A percentile compares a stretch with the other conserved stretches of the same genome.
Conservation (phyloP, 1,284 basidiomycete genomes). For the Rhodotorula sp. region DNA sequence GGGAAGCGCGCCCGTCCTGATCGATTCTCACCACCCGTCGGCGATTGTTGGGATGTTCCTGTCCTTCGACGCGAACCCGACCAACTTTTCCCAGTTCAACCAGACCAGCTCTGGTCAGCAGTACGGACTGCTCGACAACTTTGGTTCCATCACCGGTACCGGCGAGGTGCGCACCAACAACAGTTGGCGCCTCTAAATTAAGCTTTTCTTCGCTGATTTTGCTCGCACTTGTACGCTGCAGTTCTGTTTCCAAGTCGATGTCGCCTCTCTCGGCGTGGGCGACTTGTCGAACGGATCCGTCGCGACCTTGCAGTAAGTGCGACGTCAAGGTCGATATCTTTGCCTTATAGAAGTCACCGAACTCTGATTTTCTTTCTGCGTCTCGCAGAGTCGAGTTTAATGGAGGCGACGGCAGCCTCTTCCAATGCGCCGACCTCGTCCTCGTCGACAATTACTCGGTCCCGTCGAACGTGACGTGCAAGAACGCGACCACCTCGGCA, state of each 20-base stretch:
- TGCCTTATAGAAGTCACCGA: too few species aligned
- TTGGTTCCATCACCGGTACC: constrained; percentile 40
- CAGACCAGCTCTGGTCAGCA: constrained; percentile 45
- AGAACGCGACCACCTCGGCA: constrained; percentile 42
- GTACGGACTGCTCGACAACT: constrained; percentile 25
- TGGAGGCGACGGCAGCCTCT: constrained; percentile 60
- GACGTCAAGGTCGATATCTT: constrained; percentile 25
- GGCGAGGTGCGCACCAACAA: constrained; percentile 23
- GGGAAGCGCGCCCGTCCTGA: constrained; percentile 56
- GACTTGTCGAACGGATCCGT: constrained; percentile 23
- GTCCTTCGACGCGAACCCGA: constrained; percentile 60
- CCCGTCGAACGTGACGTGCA: constrained; percentile 55
- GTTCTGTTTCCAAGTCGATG: constrained; percentile 37
- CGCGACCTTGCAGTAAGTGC: constrained; percentile 34
- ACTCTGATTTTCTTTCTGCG: too few species aligned
- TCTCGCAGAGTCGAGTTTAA: constrained; percentile 58
- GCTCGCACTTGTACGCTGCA: neutral
- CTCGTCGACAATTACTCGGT: constrained; percentile 57
- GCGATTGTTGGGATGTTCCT: constrained; percentile 61
- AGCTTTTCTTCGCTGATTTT: neutral
- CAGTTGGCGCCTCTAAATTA: neutral
- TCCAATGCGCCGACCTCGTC: constrained; percentile 55
- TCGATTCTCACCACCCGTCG: constrained; percentile 61
- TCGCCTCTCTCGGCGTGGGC: constrained; percentile 23
- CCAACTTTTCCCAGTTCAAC: constrained; percentile 61